Conservation (phyloP, 2,329 filamentous ascomycete species). For the Aureobasidium musti region DNA sequence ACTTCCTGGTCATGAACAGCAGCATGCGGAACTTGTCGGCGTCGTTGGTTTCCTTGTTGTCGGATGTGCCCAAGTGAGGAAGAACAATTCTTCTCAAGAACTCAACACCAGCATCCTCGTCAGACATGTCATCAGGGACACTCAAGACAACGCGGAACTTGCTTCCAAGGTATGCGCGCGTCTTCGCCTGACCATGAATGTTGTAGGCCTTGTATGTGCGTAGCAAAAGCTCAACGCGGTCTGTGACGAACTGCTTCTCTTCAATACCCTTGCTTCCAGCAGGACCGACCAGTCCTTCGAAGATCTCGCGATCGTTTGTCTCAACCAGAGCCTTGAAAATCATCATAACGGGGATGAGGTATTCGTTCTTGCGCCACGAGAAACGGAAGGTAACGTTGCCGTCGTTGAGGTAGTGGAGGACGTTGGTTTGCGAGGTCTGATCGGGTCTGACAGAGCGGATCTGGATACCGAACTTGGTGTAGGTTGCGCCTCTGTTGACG, state of each 20-base stretch:
- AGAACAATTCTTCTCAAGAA: constrained; percentile 88
- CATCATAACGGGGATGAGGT: constrained; percentile 95
- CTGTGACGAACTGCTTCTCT: constrained; percentile 86
- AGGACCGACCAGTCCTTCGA: constrained; percentile 84
- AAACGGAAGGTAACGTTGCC: constrained; percentile 97
- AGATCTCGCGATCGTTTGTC: constrained; percentile 95
- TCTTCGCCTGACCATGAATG: constrained; percentile 78
- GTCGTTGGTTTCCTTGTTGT: constrained; percentile 82
- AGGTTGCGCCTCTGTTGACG: constrained; percentile 78
- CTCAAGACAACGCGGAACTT: constrained; percentile 89
- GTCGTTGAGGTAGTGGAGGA: constrained; percentile 91
- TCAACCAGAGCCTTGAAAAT: constrained; percentile 91
- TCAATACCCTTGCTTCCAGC: constrained; percentile 73
- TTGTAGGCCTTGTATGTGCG: constrained; percentile 91
- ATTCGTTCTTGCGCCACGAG: constrained; percentile 97
- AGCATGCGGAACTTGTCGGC: constrained; percentile 92
- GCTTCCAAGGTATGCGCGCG: constrained; percentile 80
- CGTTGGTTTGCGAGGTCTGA: constrained; percentile 96
- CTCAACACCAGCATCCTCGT: constrained; percentile 87
- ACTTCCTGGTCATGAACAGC: constrained; percentile 93
- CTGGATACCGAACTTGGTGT: constrained; percentile 87
- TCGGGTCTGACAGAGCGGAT: constrained; percentile 93
- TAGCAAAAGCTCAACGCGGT: constrained; percentile 87
- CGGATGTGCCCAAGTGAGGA: constrained; percentile 82
- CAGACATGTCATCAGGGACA: constrained; percentile 77